A percentile compares a stretch with the other conserved stretches of the same genome.
Evolutionary conservation across 106 monocot genomes (phyloP).

Genomic region (Vanilla planifolia): DNA sequence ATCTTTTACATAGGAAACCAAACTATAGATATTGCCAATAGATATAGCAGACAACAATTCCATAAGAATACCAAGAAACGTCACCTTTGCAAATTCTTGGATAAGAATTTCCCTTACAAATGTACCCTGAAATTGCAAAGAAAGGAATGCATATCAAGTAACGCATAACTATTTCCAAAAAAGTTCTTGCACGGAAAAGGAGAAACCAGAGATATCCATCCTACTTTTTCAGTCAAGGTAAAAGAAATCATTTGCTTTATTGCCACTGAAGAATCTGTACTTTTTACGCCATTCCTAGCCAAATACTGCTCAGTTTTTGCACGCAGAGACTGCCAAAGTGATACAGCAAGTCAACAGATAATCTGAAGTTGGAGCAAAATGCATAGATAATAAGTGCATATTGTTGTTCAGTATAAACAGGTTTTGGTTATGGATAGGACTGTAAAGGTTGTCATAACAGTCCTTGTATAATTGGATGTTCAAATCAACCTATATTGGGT

Average conservation of each 20-base stretch:
- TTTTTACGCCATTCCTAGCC: constrained; percentile 22
- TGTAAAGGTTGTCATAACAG: too few species aligned
- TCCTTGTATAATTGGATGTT: too few species aligned
- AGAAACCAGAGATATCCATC: constrained; percentile 13
- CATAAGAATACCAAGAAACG: neutral
- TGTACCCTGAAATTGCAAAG: constrained; percentile 52
- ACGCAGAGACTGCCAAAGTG: constrained; percentile 72
- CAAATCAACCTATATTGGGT: too few species aligned
- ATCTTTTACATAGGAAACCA: too few species aligned
- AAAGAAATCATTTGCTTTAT: constrained; percentile 76
- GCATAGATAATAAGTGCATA: too few species aligned
- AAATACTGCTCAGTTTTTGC: constrained; percentile 64
- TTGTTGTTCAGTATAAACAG: too few species aligned
- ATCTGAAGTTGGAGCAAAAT: neutral
- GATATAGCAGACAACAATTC: neutral
- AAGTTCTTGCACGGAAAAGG: neutral
- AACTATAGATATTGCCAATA: too few species aligned
- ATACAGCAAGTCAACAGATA: neutral
- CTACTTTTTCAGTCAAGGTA: constrained; percentile 78
- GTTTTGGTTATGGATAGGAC: too few species aligned
- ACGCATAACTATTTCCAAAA: neutral
- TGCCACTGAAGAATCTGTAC: constrained; percentile 28
- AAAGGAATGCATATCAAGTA: neutral
- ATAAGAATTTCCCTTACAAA: constrained; percentile 93
- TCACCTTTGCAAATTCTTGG: constrained; percentile 90